Base-by-base conservation (phyloP, 225 moss, liverwort and hornwort species). In the Straminergon stramineum region DNA sequence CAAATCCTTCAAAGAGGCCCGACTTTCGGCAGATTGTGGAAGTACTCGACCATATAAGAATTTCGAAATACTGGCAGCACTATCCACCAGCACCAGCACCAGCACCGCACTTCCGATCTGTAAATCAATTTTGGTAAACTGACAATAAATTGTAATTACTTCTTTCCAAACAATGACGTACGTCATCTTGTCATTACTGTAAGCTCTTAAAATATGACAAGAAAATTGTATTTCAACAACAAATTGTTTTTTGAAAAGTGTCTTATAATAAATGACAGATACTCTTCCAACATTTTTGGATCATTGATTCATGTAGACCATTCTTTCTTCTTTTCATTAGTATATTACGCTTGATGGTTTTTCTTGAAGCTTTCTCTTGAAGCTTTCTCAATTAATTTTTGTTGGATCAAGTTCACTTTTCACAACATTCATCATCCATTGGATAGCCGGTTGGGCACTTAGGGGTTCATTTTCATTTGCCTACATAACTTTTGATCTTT, bases 1-100 rank as follows among this genome's bases (percentile, higher is more conserved):
- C 35, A 32, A 35, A 69, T 19, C 69, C 80, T 80, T 24, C 22
- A 22, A 1, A 26, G 45, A 58, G 87, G 19, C 81, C 56, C 2
- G 26, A 10, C 56, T 79, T 79, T 55, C 2, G 0, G 2, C 9
- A 7, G 55, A 56, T 79, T 56, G 16, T 79, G 24, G 4, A 22
- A 2, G 10, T 15, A 55, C 35, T 53, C 35, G 15, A 9, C 15
- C 0, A 0, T 2, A 7, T 4, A 23, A 24, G 11, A 8, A 4
- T 0, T 21, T 4, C 3, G 15, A 12, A 37, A 12, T 68, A 20
- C 30, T 3, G 14, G 41, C 0, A 8, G 11, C 7, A 6, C 71
- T 41, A 8, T 34, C 69, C n/a, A n/a, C n/a, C 69, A 13, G 4
- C 69, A 69, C n/a, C 37, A 20, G 7, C 63, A 15, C 26, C 30